Percentiles rank a stretch among this genome's conserved stretches.
phyloP scores from a whole-genome alignment of 2,329 filamentous ascomycete species.

The Nakataea oryzae region DNA sequence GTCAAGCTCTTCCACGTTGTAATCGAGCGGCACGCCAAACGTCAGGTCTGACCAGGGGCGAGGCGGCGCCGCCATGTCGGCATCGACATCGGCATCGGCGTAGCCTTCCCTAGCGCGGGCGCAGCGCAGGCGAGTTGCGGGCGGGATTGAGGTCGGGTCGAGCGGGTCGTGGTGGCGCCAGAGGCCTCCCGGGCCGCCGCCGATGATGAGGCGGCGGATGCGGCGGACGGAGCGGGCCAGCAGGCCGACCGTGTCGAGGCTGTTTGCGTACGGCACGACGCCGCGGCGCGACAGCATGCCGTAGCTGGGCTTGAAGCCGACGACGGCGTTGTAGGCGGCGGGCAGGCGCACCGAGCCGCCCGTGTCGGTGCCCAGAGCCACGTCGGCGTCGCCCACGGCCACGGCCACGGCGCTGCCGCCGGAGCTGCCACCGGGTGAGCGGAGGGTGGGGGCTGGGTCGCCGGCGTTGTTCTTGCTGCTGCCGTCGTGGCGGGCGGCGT shows the following conservation, averaged over 20 bases:
- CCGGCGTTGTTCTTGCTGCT: neutral
- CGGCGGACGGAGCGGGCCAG: conserved; percentile 44
- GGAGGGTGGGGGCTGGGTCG: conserved; percentile 14
- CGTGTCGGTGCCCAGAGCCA: conserved; percentile 85
- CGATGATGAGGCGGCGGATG: conserved; percentile 42
- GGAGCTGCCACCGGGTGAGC: conserved; percentile 80
- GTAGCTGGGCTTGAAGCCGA: conserved; percentile 89
- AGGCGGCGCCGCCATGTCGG: neutral
- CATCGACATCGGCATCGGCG: conserved; percentile 3
- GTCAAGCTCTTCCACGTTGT: conserved; percentile 77
- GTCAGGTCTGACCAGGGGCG: conserved; percentile 22
- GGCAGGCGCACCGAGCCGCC: conserved; percentile 82
- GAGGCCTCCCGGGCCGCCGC: conserved; percentile 28
- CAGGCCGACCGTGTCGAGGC: conserved; percentile 80
- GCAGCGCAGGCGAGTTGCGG: conserved; percentile 40
- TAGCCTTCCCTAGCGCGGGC: conserved; percentile 18
- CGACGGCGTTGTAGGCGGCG: conserved; percentile 72
- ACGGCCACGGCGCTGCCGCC: conserved; percentile 89
- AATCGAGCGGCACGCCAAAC: conserved; percentile 59
- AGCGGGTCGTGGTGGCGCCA: conserved; percentile 47
- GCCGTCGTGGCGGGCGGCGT: neutral
- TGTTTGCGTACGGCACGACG: conserved; percentile 86
- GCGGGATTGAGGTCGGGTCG: conserved; percentile 65
- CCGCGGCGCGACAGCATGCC: conserved; percentile 78
- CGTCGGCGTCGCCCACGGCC: conserved; percentile 41